phyloP scores from a whole-genome alignment of 2,329 filamentous ascomycete species.

The Claviceps maximensis region DNA sequence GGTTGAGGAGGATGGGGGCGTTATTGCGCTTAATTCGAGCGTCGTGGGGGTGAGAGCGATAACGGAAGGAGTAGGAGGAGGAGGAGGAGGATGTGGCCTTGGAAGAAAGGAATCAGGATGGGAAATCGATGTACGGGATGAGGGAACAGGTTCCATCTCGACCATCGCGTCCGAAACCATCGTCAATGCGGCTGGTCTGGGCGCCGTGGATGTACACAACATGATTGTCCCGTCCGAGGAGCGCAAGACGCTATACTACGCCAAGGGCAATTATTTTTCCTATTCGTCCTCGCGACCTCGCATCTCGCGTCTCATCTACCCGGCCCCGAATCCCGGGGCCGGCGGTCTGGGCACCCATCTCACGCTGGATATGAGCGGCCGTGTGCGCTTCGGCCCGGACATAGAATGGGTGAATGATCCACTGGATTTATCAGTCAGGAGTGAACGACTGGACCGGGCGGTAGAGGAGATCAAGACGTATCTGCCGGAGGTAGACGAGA shows the following conservation, averaged over 20 bases:
- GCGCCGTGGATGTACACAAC: slow-evolving; percentile 65
- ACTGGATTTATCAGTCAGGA: slow-evolving; percentile 54
- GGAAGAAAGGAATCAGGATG: slow-evolving; percentile 35
- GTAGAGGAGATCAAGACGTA: slow-evolving; percentile 65
- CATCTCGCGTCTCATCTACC: slow-evolving; percentile 70
- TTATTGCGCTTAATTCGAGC: slow-evolving; percentile 50
- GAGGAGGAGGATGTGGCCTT: neutral
- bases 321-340: slow-evolving; percentile 67
- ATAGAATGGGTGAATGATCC: slow-evolving; percentile 79
- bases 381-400: slow-evolving; percentile 85
- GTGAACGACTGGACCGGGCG: slow-evolving; percentile 49
- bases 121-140: slow-evolving; percentile 40
- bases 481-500: slow-evolving; percentile 57
- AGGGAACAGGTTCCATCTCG: slow-evolving; percentile 29
- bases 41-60: slow-evolving; percentile 43
- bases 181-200: slow-evolving; percentile 76
- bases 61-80: slow-evolving; percentile 32
- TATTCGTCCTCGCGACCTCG: slow-evolving; percentile 53
- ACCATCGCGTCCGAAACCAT: slow-evolving; percentile 62
- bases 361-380: slow-evolving; percentile 74
- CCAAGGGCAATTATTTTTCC: slow-evolving; percentile 92
- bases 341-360: slow-evolving; percentile 86
- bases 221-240: slow-evolving; percentile 52
- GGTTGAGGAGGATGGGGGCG: slow-evolving; percentile 63
- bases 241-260: slow-evolving; percentile 57